phyloP scores from a whole-genome alignment of 257 asterid genomes.

The Solanum etuberosum region DNA sequence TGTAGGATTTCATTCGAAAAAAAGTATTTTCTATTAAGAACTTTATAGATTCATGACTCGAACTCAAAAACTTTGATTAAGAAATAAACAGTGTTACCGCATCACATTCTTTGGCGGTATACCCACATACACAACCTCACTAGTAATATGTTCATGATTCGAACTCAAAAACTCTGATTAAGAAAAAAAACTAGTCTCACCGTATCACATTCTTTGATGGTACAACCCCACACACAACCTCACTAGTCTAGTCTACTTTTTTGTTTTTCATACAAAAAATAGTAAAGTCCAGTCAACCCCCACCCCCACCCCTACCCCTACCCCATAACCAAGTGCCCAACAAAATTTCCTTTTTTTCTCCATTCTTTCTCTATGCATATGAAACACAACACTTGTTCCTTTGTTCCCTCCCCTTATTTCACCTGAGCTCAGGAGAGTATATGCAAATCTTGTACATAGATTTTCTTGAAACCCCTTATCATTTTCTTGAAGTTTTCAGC shows the following conservation, averaged over 20 bases:
- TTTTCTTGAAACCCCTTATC: background rate
- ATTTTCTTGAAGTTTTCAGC: background rate
- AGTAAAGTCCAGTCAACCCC: slow-evolving; percentile 3
- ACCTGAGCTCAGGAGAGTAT: background rate
- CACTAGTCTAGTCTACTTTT: background rate
- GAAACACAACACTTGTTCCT: background rate
- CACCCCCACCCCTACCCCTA: fast-evolving
- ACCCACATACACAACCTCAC: background rate
- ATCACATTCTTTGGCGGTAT: too few relatives aligned
- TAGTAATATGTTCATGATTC: background rate
- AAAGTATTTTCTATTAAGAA: too few relatives aligned
- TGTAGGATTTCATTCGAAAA: too few relatives aligned
- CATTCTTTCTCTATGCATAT: background rate
- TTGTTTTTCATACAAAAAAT: background rate
- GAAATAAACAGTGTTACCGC: fast-evolving
- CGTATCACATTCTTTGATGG: background rate
- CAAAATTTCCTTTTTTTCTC: background rate
- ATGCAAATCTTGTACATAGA: background rate
- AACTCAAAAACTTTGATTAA: too few relatives aligned
- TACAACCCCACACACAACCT: background rate
- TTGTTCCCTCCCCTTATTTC: background rate
- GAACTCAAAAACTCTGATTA: too few relatives aligned
- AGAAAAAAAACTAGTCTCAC: fast-evolving
- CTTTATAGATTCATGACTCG: too few relatives aligned
- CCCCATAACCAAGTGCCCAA: background rate